Percentiles rank a stretch among this genome's conserved stretches.
Evolutionary conservation across 306 rosid genomes (phyloP).

Genomic region (Biancaea sappan): DNA sequence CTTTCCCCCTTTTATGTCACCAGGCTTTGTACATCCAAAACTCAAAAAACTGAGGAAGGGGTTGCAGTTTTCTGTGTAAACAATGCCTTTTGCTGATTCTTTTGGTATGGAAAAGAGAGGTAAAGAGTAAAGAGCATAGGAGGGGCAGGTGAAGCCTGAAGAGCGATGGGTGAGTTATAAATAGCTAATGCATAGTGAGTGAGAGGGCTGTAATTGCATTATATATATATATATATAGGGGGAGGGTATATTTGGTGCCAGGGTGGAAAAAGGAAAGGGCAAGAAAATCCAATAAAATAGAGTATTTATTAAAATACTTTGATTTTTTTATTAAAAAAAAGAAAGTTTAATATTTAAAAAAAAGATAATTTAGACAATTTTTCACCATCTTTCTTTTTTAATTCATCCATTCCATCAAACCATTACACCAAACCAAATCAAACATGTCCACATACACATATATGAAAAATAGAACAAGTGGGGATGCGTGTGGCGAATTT

Average conservation of each 20-base stretch:
- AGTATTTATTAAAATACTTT: no score
- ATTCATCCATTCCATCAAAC: no score
- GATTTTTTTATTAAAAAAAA: no score
- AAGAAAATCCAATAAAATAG: no score
- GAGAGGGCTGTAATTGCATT: constrained; percentile 41
- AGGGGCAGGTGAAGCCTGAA: constrained; percentile 26
- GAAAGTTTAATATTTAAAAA: no score
- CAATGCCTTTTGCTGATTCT: constrained; percentile 28
- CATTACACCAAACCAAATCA: no score
- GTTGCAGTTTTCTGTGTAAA: not conserved
- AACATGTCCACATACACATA: no score
- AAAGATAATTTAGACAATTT: no score
- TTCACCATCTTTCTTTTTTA: no score
- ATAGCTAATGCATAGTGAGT: no score
- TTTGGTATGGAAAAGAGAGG: constrained; percentile 27
- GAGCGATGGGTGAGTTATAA: constrained; percentile 29
- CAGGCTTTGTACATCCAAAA: constrained; percentile 6
- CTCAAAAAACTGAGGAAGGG: not conserved
- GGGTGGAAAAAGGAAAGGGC: no score
- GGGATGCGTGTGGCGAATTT: constrained; percentile 39
- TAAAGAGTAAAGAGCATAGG: not conserved
- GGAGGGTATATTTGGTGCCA: no score
- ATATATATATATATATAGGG: constrained; percentile 40
- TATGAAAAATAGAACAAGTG: constrained; percentile 12
- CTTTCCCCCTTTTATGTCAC: constrained; percentile 16